Evolutionary conservation across 2,329 filamentous ascomycete genomes (phyloP).

Genomic region (Pseudogymnoascus sp.): DNA sequence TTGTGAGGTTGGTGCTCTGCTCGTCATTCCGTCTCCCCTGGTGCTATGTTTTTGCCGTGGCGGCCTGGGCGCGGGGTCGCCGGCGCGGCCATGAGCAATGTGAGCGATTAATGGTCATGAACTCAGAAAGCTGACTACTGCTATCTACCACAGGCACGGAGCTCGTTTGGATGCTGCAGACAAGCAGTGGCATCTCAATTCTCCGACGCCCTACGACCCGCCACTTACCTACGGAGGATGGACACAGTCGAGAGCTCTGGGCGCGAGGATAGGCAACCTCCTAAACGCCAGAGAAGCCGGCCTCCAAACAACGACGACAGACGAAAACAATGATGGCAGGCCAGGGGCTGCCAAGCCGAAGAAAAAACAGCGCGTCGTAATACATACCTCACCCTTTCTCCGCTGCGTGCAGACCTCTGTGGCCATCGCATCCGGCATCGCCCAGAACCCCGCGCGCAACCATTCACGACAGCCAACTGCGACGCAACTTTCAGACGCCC

Average conservation of each 20-base stretch:
- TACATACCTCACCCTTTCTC: conserved; percentile 90
- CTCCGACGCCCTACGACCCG: conserved; percentile 89
- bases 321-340: conserved; percentile 16
- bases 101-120: background rate
- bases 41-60: background rate
- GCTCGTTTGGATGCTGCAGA: conserved; percentile 90
- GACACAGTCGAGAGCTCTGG: conserved; percentile 75
- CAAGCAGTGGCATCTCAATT: conserved; percentile 88
- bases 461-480: conserved; percentile 21
- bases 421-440: conserved; percentile 77
- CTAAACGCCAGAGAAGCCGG: conserved; percentile 41
- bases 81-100: background rate
- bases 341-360: conserved; percentile 33
- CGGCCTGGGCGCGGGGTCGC: background rate
- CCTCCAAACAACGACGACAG: conserved; percentile 21
- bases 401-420: conserved; percentile 89
- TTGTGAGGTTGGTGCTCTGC: conserved; percentile 36
- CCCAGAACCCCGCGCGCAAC: conserved; percentile 44
- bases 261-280: conserved; percentile 73
- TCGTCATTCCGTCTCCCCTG: background rate
- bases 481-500: conserved; percentile 12
- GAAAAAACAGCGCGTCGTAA: conserved; percentile 66
- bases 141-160: conserved; percentile 57
- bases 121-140: background rate
- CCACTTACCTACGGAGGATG: conserved; percentile 92